A percentile compares a stretch with the other conserved stretches of the same genome.
These are phyloP conservation scores for Aquilaria sinensis DNA, from an alignment of 345 rosid species.

Conservation along the genomic window DNA sequence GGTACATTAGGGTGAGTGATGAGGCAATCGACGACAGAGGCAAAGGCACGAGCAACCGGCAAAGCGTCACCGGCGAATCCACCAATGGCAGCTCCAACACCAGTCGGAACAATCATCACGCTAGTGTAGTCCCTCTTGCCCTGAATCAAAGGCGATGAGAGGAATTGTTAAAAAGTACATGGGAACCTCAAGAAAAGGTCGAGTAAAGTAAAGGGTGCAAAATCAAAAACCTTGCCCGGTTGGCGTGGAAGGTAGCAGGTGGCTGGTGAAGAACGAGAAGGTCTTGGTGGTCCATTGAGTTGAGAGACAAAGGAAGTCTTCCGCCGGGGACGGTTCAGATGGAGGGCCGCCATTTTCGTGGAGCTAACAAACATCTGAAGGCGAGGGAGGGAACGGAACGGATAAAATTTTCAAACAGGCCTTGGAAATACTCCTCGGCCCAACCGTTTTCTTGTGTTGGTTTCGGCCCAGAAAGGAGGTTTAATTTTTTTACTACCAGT, in stretches of 20 bases:
- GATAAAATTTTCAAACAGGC: too few relatives aligned
- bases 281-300: conserved; percentile 11
- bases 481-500: too few relatives aligned
- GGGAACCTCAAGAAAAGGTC: not conserved
- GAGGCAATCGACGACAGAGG: conserved; percentile 61
- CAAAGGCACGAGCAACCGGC: conserved; percentile 50
- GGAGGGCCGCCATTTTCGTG: conserved; percentile 23
- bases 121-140: conserved; percentile 50
- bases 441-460: too few relatives aligned
- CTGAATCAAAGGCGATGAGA: conserved; percentile 18
- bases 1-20: conserved; percentile 54
- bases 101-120: conserved; percentile 60
- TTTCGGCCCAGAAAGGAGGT: too few relatives aligned
- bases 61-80: conserved; percentile 64
- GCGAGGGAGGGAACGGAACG: too few relatives aligned
- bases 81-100: conserved; percentile 55
- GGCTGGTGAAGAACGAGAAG: conserved; percentile 3
- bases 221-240: conserved; percentile 24
- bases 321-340: conserved; percentile 17
- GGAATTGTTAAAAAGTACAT: too few relatives aligned
- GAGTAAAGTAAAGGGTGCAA: not conserved
- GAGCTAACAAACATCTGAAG: too few relatives aligned
- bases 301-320: not conserved
- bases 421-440: too few relatives aligned
- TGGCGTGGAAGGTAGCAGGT: conserved; percentile 18